These are phyloP conservation scores for Penicillium sp. DNA, from an alignment of 2,329 filamentous ascomycete genomes.

Conservation along the genomic window DNA sequence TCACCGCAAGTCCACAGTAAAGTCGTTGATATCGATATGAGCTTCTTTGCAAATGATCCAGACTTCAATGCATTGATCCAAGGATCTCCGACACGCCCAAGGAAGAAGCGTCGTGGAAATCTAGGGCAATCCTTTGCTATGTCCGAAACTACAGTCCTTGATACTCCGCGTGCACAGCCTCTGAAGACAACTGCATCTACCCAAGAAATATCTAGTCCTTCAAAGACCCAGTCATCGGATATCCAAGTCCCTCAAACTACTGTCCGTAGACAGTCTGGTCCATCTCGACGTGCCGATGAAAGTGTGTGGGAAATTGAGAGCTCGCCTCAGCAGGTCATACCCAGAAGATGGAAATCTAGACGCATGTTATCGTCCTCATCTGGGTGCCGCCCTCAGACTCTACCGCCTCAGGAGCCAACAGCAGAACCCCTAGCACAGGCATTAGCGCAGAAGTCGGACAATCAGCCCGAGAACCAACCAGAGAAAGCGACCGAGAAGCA, in stretches of 20 bases:
- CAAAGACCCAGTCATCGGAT: constrained; percentile 17
- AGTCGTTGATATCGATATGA: constrained; percentile 39
- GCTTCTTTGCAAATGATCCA: constrained; percentile 45
- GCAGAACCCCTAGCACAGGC: neutral
- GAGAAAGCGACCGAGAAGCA: neutral
- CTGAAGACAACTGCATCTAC: constrained; percentile 21
- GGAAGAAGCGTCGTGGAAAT: constrained; percentile 44
- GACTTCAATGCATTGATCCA: constrained; percentile 42
- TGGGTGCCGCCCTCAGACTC: constrained; percentile 7
- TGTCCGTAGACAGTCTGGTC: constrained; percentile 27
- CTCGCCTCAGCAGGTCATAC: constrained; percentile 34
- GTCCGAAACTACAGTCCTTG: constrained; percentile 34
- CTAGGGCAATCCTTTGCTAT: constrained; percentile 34
- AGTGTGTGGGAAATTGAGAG: constrained; percentile 43
- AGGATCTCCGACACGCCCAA: constrained; percentile 37
- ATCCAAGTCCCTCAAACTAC: constrained; percentile 18
- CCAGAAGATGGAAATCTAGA: constrained; percentile 21
- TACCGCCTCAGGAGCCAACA: neutral
- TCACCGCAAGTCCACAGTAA: constrained; percentile 42
- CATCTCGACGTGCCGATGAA: constrained; percentile 25
- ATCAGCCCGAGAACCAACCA: neutral
- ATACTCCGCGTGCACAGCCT: constrained; percentile 29
- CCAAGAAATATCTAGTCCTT: constrained; percentile 14
- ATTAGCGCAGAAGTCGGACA: neutral
- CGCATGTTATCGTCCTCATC: constrained; percentile 10